Evolutionary conservation across 345 rosid genomes (phyloP).

Genomic region (Mallotus nudiflorus): DNA sequence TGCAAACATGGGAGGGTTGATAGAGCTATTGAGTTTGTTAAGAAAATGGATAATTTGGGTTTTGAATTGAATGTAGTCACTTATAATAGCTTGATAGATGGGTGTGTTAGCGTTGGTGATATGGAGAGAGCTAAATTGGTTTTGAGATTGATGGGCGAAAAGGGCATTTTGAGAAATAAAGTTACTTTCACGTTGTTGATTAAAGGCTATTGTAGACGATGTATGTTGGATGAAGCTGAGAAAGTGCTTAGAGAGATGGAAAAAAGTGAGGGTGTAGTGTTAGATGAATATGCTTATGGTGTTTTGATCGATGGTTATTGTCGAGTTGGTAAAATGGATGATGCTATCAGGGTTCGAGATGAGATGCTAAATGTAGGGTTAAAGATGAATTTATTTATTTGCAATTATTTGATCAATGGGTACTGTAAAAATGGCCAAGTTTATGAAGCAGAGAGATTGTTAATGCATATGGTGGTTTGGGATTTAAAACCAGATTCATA

Average conservation of each 20-base stretch:
- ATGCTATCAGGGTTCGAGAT: constrained; percentile 59
- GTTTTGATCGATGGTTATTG: constrained; percentile 81
- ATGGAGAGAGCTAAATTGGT: constrained; percentile 48
- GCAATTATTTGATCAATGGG: constrained; percentile 77
- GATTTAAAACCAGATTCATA: constrained; percentile 64
- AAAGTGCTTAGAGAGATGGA: constrained; percentile 40
- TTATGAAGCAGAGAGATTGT: constrained; percentile 45
- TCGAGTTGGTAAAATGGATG: constrained; percentile 51
- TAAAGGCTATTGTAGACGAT: constrained; percentile 56
- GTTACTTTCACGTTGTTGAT: constrained; percentile 61
- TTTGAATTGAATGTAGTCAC: constrained; percentile 64
- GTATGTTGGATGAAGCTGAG: constrained; percentile 62
- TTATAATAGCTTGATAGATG: constrained; percentile 75
- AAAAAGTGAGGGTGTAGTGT: constrained; percentile 33
- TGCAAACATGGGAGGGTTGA: constrained; percentile 55
- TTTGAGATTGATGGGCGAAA: constrained; percentile 49
- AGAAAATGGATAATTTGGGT: constrained; percentile 48
- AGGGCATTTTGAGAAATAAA: constrained; percentile 45
- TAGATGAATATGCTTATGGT: constrained; percentile 69
- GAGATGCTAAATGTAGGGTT: constrained; percentile 63
- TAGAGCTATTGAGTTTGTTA: constrained; percentile 51
- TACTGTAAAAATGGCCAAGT: constrained; percentile 67
- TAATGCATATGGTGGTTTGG: constrained; percentile 52
- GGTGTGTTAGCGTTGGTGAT: constrained; percentile 62
- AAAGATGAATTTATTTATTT: constrained; percentile 60